Evolutionary conservation across 129 eudicot species (phyloP).

Genomic region (Flaveria brownii): DNA sequence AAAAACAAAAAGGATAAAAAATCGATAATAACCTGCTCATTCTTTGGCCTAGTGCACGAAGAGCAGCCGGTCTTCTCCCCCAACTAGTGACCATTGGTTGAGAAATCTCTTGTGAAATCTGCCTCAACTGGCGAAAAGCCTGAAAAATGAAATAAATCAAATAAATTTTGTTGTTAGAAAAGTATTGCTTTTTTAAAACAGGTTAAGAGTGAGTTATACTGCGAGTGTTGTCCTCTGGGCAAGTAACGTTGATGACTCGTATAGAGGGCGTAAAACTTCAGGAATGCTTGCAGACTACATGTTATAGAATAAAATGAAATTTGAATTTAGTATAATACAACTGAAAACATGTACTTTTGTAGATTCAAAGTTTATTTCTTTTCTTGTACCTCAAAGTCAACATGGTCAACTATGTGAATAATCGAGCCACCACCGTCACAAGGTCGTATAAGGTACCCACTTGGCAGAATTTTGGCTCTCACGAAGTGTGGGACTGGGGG

Average conservation of each 20-base stretch:
- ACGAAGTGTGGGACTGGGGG: slow-evolving; percentile 81
- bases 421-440: slow-evolving; percentile 96
- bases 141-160: slow-evolving; percentile 33
- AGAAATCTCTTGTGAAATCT: slow-evolving; percentile 73
- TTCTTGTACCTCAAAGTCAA: slow-evolving; percentile 75
- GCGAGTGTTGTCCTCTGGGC: slow-evolving; percentile 83
- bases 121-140: slow-evolving; percentile 90
- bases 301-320: background rate
- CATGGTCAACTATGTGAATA: slow-evolving; percentile 84
- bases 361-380: background rate
- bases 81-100: slow-evolving; percentile 80
- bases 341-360: background rate
- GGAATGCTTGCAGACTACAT: slow-evolving; percentile 82
- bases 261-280: slow-evolving; percentile 83
- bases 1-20: background rate
- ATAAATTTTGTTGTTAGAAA: background rate
- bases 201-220: slow-evolving; percentile 34
- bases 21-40: slow-evolving; percentile 61
- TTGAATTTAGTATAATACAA: slow-evolving; percentile 12
- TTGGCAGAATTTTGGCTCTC: slow-evolving; percentile 79
- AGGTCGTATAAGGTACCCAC: slow-evolving; percentile 85
- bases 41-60: slow-evolving; percentile 86
- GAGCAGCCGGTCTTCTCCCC: slow-evolving; percentile 93
- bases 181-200: background rate
- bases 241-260: slow-evolving; percentile 82